Evolutionary conservation across 495 filamentous ascomycete species (phyloP).

Genomic region (Aspergillus sparsus): DNA sequence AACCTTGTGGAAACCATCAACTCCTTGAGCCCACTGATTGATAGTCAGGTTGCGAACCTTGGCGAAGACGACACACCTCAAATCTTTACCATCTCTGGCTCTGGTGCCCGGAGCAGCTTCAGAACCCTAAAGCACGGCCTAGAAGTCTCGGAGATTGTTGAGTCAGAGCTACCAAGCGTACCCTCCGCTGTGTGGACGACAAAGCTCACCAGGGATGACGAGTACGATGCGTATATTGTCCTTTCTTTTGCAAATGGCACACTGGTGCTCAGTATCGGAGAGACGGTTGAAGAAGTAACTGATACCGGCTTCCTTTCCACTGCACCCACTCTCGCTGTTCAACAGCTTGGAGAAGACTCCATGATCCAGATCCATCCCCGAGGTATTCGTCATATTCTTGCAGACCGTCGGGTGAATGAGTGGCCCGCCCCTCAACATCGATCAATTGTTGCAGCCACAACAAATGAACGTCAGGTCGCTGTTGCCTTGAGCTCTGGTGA

Average conservation of each 20-base stretch:
- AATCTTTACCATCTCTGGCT: conserved; percentile 89
- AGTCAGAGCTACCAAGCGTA: conserved; percentile 81
- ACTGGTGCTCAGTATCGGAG: conserved; percentile 88
- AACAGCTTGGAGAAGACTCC: conserved; percentile 90
- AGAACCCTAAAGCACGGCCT: conserved; percentile 89
- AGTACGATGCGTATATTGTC: conserved; percentile 80
- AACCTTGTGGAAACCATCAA: conserved; percentile 83
- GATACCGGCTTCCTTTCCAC: conserved; percentile 88
- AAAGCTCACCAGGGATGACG: conserved; percentile 77
- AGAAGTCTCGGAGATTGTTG: conserved; percentile 90
- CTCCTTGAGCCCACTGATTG: conserved; percentile 86
- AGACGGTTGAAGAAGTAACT: conserved; percentile 92
- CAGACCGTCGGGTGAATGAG: conserved; percentile 81
- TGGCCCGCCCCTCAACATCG: conserved; percentile 93
- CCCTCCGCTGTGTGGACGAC: conserved; percentile 94
- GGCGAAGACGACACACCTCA: conserved; percentile 92
- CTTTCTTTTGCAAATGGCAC: conserved; percentile 71
- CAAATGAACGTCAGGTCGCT: conserved; percentile 90
- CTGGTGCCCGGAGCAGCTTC: conserved; percentile 84
- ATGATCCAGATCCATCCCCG: conserved; percentile 93
- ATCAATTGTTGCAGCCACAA: conserved; percentile 92
- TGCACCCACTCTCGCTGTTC: conserved; percentile 85
- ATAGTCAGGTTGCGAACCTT: conserved; percentile 86
- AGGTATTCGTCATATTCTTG: conserved; percentile 85
- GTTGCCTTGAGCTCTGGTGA: conserved; percentile 93